Percentiles rank a stretch among this genome's conserved stretches.
Conservation (phyloP, 2,329 filamentous ascomycete genomes). For the Cordyceps cateniannulata region DNA sequence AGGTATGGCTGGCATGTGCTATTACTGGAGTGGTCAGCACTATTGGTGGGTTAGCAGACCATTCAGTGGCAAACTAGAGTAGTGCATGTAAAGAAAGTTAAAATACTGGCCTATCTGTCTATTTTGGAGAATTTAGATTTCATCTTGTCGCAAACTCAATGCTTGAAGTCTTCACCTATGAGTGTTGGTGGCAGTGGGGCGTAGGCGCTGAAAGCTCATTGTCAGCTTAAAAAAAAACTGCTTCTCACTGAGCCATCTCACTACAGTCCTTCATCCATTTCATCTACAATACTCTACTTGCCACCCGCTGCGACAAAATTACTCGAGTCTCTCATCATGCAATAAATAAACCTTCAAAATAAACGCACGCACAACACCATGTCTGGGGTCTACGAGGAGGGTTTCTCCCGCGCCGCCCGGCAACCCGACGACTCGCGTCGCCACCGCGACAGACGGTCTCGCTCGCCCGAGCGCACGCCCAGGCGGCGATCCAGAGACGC, state of each 20-base stretch:
- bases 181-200: not conserved
- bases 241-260: not conserved
- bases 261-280: too few species aligned
- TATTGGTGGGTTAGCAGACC: too few species aligned
- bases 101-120: too few species aligned
- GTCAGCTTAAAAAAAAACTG: not conserved
- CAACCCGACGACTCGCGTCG: not conserved
- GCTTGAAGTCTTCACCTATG: too few species aligned
- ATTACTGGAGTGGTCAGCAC: too few species aligned
- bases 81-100: too few species aligned
- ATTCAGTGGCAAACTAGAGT: too few species aligned
- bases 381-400: not conserved
- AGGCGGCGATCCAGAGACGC: slow-evolving; percentile 7
- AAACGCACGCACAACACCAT: not conserved
- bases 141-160: too few species aligned
- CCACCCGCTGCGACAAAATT: not conserved
- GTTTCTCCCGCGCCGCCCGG: not conserved
- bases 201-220: not conserved
- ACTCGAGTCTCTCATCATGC: not conserved
- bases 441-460: slow-evolving; percentile 11
- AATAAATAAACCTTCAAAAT: not conserved
- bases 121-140: too few species aligned
- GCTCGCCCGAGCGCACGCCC: slow-evolving; percentile 14
- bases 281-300: not conserved
- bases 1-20: too few species aligned